Conservation (phyloP, 2,329 filamentous ascomycete species). For the Ustulina deusta region DNA sequence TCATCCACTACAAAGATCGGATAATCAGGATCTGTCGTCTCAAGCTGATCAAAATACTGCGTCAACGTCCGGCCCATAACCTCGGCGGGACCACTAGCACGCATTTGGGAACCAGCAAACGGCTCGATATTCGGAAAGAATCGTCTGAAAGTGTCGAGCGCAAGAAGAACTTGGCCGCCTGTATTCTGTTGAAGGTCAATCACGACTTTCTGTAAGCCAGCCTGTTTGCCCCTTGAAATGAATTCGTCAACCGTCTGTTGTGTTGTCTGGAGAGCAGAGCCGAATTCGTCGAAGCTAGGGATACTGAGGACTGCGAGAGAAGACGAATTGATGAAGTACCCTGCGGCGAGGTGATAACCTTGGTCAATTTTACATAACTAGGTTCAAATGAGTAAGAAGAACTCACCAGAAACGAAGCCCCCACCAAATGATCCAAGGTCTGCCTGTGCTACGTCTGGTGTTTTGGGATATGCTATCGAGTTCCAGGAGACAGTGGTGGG, state of each 20-base stretch:
- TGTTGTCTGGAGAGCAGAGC: conserved; percentile 45
- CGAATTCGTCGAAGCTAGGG: conserved; percentile 52
- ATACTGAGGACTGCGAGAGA: conserved; percentile 55
- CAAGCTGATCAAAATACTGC: not conserved
- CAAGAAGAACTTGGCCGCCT: conserved; percentile 39
- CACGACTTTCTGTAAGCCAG: conserved; percentile 36
- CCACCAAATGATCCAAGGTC: conserved; percentile 18
- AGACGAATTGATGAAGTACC: conserved; percentile 42
- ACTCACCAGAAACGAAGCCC: not conserved
- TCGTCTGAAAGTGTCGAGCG: conserved; percentile 40
- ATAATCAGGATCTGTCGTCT: not conserved
- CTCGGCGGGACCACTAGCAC: conserved; percentile 38
- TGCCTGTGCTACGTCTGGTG: conserved; percentile 33
- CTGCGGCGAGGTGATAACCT: not conserved
- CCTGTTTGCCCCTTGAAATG: conserved; percentile 23
- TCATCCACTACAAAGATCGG: conserved; percentile 24
- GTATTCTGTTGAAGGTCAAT: conserved; percentile 45
- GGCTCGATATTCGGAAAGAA: conserved; percentile 43
- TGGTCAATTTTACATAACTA: no score
- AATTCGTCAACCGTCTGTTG: conserved; percentile 48
- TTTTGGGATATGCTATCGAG: conserved; percentile 22
- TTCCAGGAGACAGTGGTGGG: not conserved
- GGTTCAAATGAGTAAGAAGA: not conserved
- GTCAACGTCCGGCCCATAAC: conserved; percentile 32
- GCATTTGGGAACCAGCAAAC: conserved; percentile 41